Conservation (phyloP, 2,329 filamentous ascomycete genomes). For the Dactylella cylindrospora region DNA sequence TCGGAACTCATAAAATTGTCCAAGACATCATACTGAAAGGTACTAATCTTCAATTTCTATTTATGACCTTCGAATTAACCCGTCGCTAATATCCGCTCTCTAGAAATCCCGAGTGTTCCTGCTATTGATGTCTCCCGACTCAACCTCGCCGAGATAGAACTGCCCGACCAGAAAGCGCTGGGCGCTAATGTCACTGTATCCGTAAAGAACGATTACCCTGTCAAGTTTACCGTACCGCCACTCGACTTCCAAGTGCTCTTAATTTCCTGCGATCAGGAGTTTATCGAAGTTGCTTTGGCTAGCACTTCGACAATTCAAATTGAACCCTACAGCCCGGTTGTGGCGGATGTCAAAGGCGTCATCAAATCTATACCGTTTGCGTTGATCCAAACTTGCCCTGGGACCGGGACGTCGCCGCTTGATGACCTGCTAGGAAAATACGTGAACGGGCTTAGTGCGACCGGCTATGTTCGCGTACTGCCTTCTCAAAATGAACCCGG, state of each 20-base stretch:
- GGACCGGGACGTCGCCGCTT: constrained; percentile 75
- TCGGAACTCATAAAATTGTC: constrained; percentile 74
- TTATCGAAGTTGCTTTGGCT: constrained; percentile 77
- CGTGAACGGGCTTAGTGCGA: constrained; percentile 75
- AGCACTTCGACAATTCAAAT: constrained; percentile 68
- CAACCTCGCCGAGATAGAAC: constrained; percentile 70
- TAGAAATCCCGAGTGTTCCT: constrained; percentile 74
- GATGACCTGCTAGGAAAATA: constrained; percentile 80
- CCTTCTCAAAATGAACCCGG: constrained; percentile 62
- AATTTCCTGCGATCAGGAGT: constrained; percentile 73
- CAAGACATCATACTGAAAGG: constrained; percentile 79
- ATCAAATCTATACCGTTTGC: constrained; percentile 72
- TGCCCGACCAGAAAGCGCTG: constrained; percentile 66
- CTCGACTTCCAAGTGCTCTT: constrained; percentile 84
- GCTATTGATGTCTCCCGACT: constrained; percentile 79
- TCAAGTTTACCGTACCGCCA: constrained; percentile 73
- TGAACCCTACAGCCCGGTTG: constrained; percentile 67
- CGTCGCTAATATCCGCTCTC: constrained; percentile 50
- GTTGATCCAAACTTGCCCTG: constrained; percentile 72
- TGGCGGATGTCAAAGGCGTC: constrained; percentile 69
- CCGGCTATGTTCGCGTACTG: constrained; percentile 79
- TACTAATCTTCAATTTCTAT: constrained; percentile 58
- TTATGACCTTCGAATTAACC: constrained; percentile 9
- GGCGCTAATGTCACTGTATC: constrained; percentile 75
- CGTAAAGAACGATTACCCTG: constrained; percentile 73